Base-by-base conservation (phyloP, 225 moss, liverwort and hornwort species). In the Anthoceros angustus region DNA sequence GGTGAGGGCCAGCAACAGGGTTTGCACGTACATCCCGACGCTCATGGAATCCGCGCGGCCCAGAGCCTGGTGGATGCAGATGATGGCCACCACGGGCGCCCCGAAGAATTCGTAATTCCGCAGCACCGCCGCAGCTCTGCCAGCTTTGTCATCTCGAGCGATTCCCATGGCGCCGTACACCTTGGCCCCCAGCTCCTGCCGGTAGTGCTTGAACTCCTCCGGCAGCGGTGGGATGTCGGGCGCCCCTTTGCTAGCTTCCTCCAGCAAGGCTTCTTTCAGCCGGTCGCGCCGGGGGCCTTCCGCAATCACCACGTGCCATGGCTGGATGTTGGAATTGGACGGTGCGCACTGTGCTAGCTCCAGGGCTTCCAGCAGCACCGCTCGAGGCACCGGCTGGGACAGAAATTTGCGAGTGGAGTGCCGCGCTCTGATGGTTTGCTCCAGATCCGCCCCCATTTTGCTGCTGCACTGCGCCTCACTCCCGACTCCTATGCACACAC, bases 321-420 rank as follows among this genome's bases (percentile, higher is more conserved):
- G 83, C 83, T 83, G 83, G 41, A 83, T 80, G 42, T 83, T 83
- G 41, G 83, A 83, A 43, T 80, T 83, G 8, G 83, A 83, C 0
- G 83, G 80, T 9, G 83, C 74, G 39, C 55, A 62, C 72, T 83
- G 83, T 61, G 83, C 83, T 0, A 83, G 68, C 15, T 64, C 43
- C 43, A 83, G 75, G 8, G 80, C 42, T 48, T 83, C 80, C 70
- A 55, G 68, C 24, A 83, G 77, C 61, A 80, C n/a, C 0, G 69
- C 0, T 8, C 83, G 80, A 0, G 80, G 83, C 26, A 83, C 80
- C 6, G 83, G 73, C 23, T 65, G 70, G 40, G 80, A 10, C 26
- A 77, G 71, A 26, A 80, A 83, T 64, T 73, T 77, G 67, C 82
- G 82, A 9, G 80, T 71, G 25, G 82, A 83, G 64, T 73, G 80